These are phyloP conservation scores for Neurospora sp. DNA, from an alignment of 2,329 filamentous ascomycete species.

Conservation along the genomic window DNA sequence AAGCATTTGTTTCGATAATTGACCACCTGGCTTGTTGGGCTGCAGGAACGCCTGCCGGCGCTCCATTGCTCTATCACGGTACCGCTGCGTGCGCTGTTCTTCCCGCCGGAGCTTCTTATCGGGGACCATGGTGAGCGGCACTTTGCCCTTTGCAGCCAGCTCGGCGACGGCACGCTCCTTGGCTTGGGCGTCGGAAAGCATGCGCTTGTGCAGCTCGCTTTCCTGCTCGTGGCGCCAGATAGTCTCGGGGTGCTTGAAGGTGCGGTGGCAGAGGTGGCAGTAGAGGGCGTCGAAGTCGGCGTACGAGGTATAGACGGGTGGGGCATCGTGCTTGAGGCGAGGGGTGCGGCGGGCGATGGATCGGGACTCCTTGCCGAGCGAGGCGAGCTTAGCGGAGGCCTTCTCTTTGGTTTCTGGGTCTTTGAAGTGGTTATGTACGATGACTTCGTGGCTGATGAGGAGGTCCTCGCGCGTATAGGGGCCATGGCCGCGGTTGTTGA, in stretches of 20 bases:
- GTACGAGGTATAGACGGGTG: conserved; percentile 42
- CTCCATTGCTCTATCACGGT: conserved; percentile 60
- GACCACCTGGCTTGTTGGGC: conserved; percentile 39
- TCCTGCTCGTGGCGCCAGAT: conserved; percentile 35
- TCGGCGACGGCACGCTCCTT: conserved; percentile 22
- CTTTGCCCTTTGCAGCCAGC: conserved; percentile 25
- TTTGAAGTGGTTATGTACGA: conserved; percentile 44
- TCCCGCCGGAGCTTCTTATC: conserved; percentile 9
- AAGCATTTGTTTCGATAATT: conserved; percentile 10
- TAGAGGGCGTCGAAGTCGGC: conserved; percentile 37
- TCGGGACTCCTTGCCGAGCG: conserved; percentile 16
- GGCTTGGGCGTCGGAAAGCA: conserved; percentile 17
- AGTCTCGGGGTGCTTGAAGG: conserved; percentile 29
- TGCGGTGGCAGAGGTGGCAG: conserved; percentile 33
- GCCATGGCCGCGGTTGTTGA: conserved; percentile 17
- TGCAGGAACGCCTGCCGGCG: conserved; percentile 54
- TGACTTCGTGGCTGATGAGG: conserved; percentile 42
- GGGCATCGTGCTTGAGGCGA: conserved; percentile 19
- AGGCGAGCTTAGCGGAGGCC: conserved; percentile 16
- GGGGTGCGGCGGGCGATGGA: conserved; percentile 19
- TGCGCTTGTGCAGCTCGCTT: conserved; percentile 31
- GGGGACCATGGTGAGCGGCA: conserved; percentile 14
- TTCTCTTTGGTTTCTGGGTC: conserved; percentile 15
- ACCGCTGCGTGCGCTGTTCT: conserved; percentile 29
- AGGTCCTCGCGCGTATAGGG: conserved; percentile 18